Evolutionary conservation across 495 filamentous ascomycete genomes (phyloP).

Genomic region (Penicillium cinerascens): DNA sequence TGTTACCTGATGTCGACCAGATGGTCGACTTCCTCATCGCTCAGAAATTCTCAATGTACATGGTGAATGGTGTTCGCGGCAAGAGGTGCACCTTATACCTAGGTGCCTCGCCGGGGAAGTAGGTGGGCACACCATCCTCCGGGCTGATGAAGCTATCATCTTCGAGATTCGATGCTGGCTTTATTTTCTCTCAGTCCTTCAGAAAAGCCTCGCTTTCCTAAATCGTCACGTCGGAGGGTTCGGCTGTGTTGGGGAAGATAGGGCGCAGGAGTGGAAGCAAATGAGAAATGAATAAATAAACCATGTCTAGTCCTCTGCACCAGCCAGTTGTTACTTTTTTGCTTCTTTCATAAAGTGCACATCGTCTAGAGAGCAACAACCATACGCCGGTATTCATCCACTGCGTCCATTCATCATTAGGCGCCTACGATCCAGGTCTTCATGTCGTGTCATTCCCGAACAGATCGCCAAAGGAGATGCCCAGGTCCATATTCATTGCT

Average conservation of each 20-base stretch:
- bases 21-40: constrained; percentile 44
- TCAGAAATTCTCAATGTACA: constrained; percentile 58
- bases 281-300: constrained; percentile 1
- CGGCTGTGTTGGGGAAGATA: constrained; percentile 2
- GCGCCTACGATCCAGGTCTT: constrained; percentile 15
- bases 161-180: constrained; percentile 24
- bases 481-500: constrained; percentile 35
- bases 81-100: constrained; percentile 43
- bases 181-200: constrained; percentile 16
- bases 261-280: constrained; percentile 15
- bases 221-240: not conserved
- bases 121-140: constrained; percentile 25
- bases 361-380: constrained; percentile 16
- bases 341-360: constrained; percentile 21
- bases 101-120: constrained; percentile 26
- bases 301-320: constrained; percentile 5
- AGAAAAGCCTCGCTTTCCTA: not conserved
- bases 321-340: constrained; percentile 23
- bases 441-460: constrained; percentile 34
- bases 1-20: constrained; percentile 49
- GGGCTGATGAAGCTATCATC: constrained; percentile 36
- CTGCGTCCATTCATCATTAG: constrained; percentile 42
- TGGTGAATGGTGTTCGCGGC: constrained; percentile 47
- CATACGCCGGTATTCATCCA: constrained; percentile 37
- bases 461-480: constrained; percentile 42